Evolutionary conservation across 495 filamentous ascomycete genomes (phyloP), one percentile per base, ranked within the genome.

Genomic region (Penicillium fimorum): DNA sequence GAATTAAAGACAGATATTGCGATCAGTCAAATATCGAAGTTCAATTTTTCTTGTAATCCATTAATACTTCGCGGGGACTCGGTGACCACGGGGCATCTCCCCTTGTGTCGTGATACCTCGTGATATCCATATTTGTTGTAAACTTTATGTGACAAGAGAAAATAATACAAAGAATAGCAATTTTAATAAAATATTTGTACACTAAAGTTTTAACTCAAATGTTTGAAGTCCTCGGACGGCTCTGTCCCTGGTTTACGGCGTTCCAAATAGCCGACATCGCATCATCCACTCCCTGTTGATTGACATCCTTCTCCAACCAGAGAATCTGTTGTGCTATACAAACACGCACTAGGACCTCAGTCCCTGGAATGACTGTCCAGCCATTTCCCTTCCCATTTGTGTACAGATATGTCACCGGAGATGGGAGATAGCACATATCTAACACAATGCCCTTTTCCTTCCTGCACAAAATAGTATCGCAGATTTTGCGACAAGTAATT

Each of bases 341-440:
- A 58, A 85, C 82, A 67, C 79, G 83, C 52, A 86, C 82, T 68
- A 88, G 73, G 0, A 82, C 79, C 63, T 87, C 84, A 0, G 80
- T 84, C 0, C 84, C 84, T 30, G 76, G 47, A 33, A 87, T 45
- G 12, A 41, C 50, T 2, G 79, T 24, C 84, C 84, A 87, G 8
- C 82, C 83, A 24, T 70, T 64, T 4, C 64, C 68, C 61, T 76
- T 68, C 17, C 75, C 73, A 17, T 80, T 58, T 18, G 56, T 70
- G 2, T 72, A 77, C 43, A 87, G 73, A 53, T 68, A 70, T 2
- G 84, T 87, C 53, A 76, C 74, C 0, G 82, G 82, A 32, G 69
- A 72, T 1, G 84, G 84, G 57, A 85, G 83, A 62, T 88, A 87
- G 69, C 84, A 86, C 85, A 88, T 88, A 67, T 88, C 85, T 46